Evolutionary conservation across 164 flowering plant species (phyloP).

Genomic region (Berberis thunbergii): DNA sequence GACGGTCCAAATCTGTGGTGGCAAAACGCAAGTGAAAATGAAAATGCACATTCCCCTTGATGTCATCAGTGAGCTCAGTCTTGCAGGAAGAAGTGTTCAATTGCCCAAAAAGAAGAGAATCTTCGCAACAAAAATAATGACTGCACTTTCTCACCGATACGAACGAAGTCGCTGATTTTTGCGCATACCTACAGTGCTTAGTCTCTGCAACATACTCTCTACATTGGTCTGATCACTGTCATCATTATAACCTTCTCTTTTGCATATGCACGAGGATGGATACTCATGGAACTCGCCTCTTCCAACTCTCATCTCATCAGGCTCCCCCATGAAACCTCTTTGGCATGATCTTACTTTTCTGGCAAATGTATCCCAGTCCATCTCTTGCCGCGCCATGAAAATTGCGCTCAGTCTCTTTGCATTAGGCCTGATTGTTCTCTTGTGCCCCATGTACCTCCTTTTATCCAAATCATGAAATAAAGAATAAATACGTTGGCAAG

Average conservation of each 20-base stretch:
- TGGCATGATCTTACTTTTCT: slow-evolving; percentile 67
- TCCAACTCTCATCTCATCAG: slow-evolving; percentile 83
- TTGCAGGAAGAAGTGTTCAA: no score
- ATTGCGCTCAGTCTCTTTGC: slow-evolving; percentile 76
- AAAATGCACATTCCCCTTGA: no score
- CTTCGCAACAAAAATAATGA: no score
- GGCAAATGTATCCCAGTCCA: slow-evolving; percentile 72
- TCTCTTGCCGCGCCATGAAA: slow-evolving; percentile 48
- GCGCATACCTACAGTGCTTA: no score
- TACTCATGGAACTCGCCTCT: slow-evolving; percentile 87
- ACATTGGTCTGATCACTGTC: neutral
- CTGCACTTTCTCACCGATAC: no score
- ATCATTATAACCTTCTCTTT: slow-evolving; percentile 13
- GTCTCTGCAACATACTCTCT: no score
- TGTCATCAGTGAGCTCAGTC: no score
- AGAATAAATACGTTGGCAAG: neutral
- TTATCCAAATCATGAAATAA: slow-evolving; percentile 8
- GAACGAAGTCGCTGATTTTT: no score
- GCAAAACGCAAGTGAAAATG: no score
- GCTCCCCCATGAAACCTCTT: slow-evolving; percentile 96
- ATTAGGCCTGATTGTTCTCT: slow-evolving; percentile 91
- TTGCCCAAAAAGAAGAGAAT: no score
- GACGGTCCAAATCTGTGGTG: no score
- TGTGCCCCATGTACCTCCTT: slow-evolving; percentile 98
- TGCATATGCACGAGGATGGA: slow-evolving; percentile 77